Conservation (phyloP, 2,329 filamentous ascomycete genomes). For the Aspergillus floridensis region DNA sequence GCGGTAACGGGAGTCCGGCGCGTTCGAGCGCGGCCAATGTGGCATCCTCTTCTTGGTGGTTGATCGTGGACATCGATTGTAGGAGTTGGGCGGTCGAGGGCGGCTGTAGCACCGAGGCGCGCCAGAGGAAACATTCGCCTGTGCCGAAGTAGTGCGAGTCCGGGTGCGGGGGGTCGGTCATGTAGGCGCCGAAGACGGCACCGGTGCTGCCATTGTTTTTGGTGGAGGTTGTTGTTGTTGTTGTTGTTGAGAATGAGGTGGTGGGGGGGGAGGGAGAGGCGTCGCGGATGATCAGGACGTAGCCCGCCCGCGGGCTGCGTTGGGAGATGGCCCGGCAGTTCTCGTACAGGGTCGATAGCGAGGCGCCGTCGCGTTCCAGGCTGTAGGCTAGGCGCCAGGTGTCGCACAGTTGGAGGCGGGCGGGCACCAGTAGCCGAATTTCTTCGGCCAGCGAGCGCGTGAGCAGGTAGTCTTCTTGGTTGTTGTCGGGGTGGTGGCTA, state of each 20-base stretch:
- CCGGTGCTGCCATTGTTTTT: neutral
- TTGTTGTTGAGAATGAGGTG: neutral
- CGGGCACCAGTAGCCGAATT: slow-evolving; percentile 82
- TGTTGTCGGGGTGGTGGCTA: slow-evolving; percentile 49
- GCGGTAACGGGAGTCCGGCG: slow-evolving; percentile 65
- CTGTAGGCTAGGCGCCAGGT: slow-evolving; percentile 86
- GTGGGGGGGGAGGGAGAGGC: slow-evolving; percentile 41
- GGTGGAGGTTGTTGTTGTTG: neutral
- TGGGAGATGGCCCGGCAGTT: slow-evolving; percentile 67
- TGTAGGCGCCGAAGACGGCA: slow-evolving; percentile 84
- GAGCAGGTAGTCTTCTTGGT: slow-evolving; percentile 61
- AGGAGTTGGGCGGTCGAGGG: slow-evolving; percentile 6
- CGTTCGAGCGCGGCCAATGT: slow-evolving; percentile 43
- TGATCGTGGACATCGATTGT: slow-evolving; percentile 6
- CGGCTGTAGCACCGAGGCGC: slow-evolving; percentile 63
- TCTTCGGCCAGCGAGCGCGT: slow-evolving; percentile 78
- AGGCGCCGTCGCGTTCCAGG: slow-evolving; percentile 87
- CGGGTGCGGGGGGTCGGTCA: slow-evolving; percentile 83
- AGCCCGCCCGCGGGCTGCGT: slow-evolving; percentile 70
- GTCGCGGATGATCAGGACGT: slow-evolving; percentile 84
- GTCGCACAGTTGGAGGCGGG: slow-evolving; percentile 81
- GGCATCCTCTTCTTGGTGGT: slow-evolving; percentile 28
- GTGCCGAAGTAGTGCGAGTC: slow-evolving; percentile 87
- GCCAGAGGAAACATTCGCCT: slow-evolving; percentile 93
- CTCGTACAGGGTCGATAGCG: slow-evolving; percentile 80